Evolutionary conservation across 371 early-diverging fungal species (phyloP).

Genomic region (Blastocladiella emersonii): DNA sequence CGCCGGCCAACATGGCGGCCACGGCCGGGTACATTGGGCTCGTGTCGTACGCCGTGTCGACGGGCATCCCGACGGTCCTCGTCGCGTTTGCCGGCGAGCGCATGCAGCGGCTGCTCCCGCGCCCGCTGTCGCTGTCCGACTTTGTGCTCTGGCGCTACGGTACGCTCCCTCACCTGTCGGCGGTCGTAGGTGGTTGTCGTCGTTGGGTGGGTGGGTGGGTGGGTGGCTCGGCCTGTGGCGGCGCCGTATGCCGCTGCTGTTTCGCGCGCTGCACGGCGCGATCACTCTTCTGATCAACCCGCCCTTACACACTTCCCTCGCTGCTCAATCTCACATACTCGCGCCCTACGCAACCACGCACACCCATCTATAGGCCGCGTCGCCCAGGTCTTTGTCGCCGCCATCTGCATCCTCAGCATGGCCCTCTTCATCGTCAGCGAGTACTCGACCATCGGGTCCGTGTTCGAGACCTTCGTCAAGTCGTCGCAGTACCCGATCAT

Average conservation of each 20-base stretch:
- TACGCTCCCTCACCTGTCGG: too few species aligned
- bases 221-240: too few species aligned
- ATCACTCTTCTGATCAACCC: too few species aligned
- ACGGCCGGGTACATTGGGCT: slow-evolving; percentile 15
- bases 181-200: too few species aligned
- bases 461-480: background rate
- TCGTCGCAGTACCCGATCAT: slow-evolving; percentile 6
- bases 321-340: background rate
- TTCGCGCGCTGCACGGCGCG: too few species aligned
- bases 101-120: slow-evolving; percentile 28
- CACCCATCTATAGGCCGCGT: background rate
- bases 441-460: slow-evolving; percentile 1
- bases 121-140: slow-evolving; percentile 27
- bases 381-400: slow-evolving; percentile 3
- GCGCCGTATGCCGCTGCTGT: too few species aligned
- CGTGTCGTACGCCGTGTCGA: slow-evolving; percentile 31
- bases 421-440: background rate
- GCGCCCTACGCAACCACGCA: too few species aligned
- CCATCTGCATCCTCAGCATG: slow-evolving; percentile 1
- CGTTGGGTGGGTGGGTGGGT: too few species aligned
- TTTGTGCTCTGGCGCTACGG: slow-evolving; percentile 33
- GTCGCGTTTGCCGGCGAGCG: slow-evolving; percentile 31
- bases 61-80: slow-evolving; percentile 35
- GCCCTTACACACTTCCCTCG: too few species aligned
- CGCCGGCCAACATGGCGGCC: slow-evolving; percentile 1